phyloP scores from a whole-genome alignment of 805 yeast species.

The Komagataella ulmi region DNA sequence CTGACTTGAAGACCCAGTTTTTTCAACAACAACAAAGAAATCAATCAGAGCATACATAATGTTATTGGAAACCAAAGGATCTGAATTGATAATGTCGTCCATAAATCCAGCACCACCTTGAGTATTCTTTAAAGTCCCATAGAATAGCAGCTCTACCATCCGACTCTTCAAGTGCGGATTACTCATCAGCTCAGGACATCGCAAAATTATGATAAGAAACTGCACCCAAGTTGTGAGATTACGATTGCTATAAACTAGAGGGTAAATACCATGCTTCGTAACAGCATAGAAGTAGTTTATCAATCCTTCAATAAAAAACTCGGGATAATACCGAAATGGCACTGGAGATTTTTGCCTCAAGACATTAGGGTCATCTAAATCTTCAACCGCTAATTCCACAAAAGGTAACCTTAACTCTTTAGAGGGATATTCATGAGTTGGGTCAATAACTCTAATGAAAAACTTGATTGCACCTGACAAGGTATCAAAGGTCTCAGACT shows the following conservation, averaged over 20 bases:
- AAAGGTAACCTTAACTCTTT: slow-evolving; percentile 38
- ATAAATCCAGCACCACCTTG: slow-evolving; percentile 54
- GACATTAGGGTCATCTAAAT: slow-evolving; percentile 64
- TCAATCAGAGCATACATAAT: slow-evolving; percentile 75
- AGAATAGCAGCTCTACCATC: slow-evolving; percentile 66
- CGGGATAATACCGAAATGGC: slow-evolving; percentile 80
- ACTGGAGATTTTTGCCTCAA: slow-evolving; percentile 50
- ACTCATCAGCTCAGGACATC: slow-evolving; percentile 76
- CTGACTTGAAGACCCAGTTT: slow-evolving; percentile 90
- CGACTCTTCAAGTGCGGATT: slow-evolving; percentile 90
- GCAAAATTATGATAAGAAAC: slow-evolving; percentile 57
- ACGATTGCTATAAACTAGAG: slow-evolving; percentile 37
- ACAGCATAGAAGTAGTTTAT: slow-evolving; percentile 40
- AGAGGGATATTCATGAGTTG: slow-evolving; percentile 49
- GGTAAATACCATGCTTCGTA: slow-evolving; percentile 33
- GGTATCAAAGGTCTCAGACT: slow-evolving; percentile 62
- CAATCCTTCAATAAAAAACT: slow-evolving; percentile 71
- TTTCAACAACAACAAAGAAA: slow-evolving; percentile 88
- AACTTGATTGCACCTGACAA: slow-evolving; percentile 65
- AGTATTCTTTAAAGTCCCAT: slow-evolving; percentile 49
- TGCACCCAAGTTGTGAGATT: slow-evolving; percentile 51
- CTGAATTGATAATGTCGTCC: slow-evolving; percentile 48
- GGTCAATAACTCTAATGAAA: slow-evolving; percentile 61
- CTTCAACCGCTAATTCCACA: slow-evolving; percentile 46
- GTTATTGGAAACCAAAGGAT: slow-evolving; percentile 48